These are phyloP conservation scores for Kalanchoe fedtschenkoi DNA, from an alignment of 164 flowering plant species.

Conservation along the genomic window DNA sequence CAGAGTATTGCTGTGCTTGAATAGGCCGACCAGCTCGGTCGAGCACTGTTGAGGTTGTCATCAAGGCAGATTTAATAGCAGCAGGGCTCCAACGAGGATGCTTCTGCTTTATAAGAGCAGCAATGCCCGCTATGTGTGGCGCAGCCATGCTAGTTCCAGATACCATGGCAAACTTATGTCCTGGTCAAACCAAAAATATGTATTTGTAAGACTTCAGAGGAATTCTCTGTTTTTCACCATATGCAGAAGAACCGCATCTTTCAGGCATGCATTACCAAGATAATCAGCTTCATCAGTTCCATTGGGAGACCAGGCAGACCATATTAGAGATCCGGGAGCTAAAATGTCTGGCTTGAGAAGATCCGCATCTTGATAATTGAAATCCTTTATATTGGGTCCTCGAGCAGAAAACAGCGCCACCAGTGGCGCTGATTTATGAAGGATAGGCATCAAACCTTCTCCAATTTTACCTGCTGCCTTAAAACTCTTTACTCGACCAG, in stretches of 20 bases:
- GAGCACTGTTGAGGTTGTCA: slow-evolving; percentile 73
- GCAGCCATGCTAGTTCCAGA: slow-evolving; percentile 99
- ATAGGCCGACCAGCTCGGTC: slow-evolving; percentile 77
- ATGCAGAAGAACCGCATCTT: neutral
- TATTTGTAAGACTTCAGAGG: neutral
- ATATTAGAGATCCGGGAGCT: slow-evolving; percentile 96
- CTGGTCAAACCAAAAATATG: slow-evolving; percentile 29
- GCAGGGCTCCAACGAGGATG: slow-evolving; percentile 93
- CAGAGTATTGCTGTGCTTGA: slow-evolving; percentile 85
- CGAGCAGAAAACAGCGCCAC: slow-evolving; percentile 91
- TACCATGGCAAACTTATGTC: slow-evolving; percentile 88
- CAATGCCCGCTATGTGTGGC: slow-evolving; percentile 95
- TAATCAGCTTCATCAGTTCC: slow-evolving; percentile 91
- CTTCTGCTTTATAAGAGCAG: slow-evolving; percentile 91
- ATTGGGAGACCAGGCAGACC: slow-evolving; percentile 98
- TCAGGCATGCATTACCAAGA: slow-evolving; percentile 36
- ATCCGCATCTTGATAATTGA: slow-evolving; percentile 86
- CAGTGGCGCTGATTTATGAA: slow-evolving; percentile 87
- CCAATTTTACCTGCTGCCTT: slow-evolving; percentile 74
- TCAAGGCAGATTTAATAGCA: slow-evolving; percentile 88
- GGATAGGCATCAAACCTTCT: slow-evolving; percentile 66
- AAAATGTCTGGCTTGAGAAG: slow-evolving; percentile 93
- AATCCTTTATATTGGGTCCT: slow-evolving; percentile 90
- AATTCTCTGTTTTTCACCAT: neutral
- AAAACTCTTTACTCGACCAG: slow-evolving; percentile 76